A percentile compares a stretch with the other conserved stretches of the same genome.
Conservation (phyloP, 208 protist genomes). For the Crithidia bombi region DNA sequence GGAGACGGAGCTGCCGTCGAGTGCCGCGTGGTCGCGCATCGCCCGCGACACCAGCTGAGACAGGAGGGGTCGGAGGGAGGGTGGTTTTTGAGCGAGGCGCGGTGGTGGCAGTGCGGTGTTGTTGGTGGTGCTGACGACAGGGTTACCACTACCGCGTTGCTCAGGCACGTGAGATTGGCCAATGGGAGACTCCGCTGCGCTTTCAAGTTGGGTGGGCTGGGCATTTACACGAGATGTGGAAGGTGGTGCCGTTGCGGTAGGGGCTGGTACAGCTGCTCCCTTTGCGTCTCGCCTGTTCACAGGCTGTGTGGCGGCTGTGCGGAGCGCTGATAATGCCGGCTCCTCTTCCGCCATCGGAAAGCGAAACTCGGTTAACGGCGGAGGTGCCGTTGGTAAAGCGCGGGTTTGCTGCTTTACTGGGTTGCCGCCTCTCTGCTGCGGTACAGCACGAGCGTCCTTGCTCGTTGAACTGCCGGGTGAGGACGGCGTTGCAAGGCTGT, state of each 20-base stretch:
- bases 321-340: background rate
- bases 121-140: background rate
- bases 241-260: background rate
- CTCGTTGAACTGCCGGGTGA: too few relatives aligned
- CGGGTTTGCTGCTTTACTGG: too few relatives aligned
- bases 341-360: background rate
- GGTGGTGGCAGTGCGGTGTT: background rate
- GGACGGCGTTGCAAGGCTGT: too few relatives aligned
- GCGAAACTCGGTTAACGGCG: background rate
- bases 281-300: background rate
- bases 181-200: too few relatives aligned
- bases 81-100: constrained; percentile 1
- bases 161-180: too few relatives aligned
- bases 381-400: too few relatives aligned
- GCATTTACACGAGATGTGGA: background rate
- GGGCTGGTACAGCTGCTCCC: background rate
- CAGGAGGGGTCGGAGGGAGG: background rate
- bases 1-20: background rate
- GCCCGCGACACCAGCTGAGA: constrained; percentile 6
- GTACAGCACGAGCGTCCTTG: too few relatives aligned
- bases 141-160: too few relatives aligned
- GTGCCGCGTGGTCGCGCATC: background rate
- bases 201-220: too few relatives aligned
- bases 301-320: background rate
- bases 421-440: background rate